These are phyloP conservation scores for Leptomonas seymouri DNA, from an alignment of 208 protist species.

Conservation along the genomic window DNA sequence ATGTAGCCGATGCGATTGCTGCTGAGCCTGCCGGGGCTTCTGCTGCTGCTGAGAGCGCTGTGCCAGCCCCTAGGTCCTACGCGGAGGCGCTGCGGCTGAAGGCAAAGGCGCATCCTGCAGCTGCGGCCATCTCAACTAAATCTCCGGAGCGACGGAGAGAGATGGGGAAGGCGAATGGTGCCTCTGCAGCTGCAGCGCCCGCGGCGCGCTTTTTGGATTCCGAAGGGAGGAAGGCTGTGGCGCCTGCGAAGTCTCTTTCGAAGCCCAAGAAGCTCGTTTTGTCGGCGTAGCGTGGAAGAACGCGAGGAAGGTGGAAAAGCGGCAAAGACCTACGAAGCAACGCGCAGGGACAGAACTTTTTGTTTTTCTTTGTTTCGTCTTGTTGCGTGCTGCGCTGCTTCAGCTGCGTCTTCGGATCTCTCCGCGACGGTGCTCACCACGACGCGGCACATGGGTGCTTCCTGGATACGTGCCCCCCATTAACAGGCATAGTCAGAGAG, in stretches of 20 bases:
- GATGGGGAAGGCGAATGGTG: slow-evolving; percentile 1
- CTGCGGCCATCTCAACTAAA: not conserved
- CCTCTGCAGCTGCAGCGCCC: not conserved
- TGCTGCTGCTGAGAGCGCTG: not conserved
- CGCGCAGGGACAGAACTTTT: no score
- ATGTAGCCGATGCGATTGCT: not conserved
- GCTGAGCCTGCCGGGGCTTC: not conserved
- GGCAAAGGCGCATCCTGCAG: not conserved
- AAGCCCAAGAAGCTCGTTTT: slow-evolving; percentile 4
- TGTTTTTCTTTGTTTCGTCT: no score
- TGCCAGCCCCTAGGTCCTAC: slow-evolving; percentile 9
- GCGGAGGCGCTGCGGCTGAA: slow-evolving; percentile 18
- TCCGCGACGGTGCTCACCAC: no score
- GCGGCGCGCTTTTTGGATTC: no score
- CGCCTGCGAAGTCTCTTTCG: not conserved
- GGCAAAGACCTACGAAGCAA: not conserved
- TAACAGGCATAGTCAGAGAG: not conserved
- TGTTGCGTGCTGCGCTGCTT: no score
- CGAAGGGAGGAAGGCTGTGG: no score
- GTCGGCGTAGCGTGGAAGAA: not conserved
- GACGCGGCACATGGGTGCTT: not conserved
- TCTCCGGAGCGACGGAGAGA: not conserved
- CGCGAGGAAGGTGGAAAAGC: not conserved
- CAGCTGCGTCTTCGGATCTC: no score
- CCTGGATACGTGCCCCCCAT: not conserved